A percentile compares a stretch with the other conserved stretches of the same genome.
These are phyloP conservation scores for Novakomyces olei DNA, from an alignment of 805 yeast genomes.

Conservation along the genomic window DNA sequence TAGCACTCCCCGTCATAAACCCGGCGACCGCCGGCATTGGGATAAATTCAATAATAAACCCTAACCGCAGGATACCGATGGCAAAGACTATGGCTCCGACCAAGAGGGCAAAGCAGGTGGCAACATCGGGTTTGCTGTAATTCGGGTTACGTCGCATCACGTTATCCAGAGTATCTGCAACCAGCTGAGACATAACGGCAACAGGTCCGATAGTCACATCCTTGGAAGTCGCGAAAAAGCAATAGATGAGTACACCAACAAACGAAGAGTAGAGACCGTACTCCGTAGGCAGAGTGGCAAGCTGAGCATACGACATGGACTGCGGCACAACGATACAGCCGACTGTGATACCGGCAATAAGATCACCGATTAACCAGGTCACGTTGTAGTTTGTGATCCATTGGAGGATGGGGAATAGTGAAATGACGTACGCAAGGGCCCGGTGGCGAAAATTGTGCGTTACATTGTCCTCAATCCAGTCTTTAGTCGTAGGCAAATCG, in stretches of 20 bases:
- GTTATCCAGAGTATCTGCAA: slow-evolving; percentile 48
- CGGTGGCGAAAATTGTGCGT: not conserved
- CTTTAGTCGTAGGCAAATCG: not conserved
- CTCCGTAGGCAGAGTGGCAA: slow-evolving; percentile 62
- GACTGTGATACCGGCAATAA: slow-evolving; percentile 82
- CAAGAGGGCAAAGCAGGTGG: slow-evolving; percentile 53
- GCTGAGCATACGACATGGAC: slow-evolving; percentile 80
- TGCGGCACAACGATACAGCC: slow-evolving; percentile 89
- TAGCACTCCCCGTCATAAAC: slow-evolving; percentile 86
- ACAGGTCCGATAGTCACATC: slow-evolving; percentile 95
- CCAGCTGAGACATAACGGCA: slow-evolving; percentile 82
- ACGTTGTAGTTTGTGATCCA: slow-evolving; percentile 74
- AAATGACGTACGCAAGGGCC: slow-evolving; percentile 23
- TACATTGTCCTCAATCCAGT: not conserved
- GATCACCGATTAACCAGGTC: slow-evolving; percentile 59
- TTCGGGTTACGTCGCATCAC: slow-evolving; percentile 32
- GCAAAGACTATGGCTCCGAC: slow-evolving; percentile 76
- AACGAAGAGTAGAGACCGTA: slow-evolving; percentile 83
- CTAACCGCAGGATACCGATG: slow-evolving; percentile 60
- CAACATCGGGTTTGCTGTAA: slow-evolving; percentile 45
- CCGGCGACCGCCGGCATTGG: slow-evolving; percentile 85
- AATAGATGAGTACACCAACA: slow-evolving; percentile 71
- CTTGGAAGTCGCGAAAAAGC: slow-evolving; percentile 82
- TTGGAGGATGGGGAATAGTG: slow-evolving; percentile 55
- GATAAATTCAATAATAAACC: slow-evolving; percentile 71